These are phyloP conservation scores for Ehretia macrophylla DNA, from an alignment of 257 asterid species.

Conservation along the genomic window DNA sequence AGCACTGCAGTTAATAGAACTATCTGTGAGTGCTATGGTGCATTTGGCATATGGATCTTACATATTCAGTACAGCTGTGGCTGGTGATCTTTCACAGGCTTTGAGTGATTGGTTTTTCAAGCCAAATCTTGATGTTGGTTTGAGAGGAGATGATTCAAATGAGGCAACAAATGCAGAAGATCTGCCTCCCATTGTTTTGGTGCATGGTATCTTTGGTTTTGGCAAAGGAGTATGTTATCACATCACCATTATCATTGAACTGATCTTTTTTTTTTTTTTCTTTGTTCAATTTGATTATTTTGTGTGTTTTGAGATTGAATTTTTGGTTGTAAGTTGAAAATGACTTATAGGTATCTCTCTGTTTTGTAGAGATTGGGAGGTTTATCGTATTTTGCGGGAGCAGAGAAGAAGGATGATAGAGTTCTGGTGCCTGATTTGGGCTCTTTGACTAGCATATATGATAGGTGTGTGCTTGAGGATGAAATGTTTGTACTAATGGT, in stretches of 20 bases:
- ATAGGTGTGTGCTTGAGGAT: conserved; percentile 46
- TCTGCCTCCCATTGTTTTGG: conserved; percentile 90
- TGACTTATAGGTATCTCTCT: conserved; percentile 5
- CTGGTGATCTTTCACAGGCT: conserved; percentile 77
- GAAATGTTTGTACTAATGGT: neutral
- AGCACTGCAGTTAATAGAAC: conserved; percentile 63
- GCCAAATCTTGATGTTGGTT: conserved; percentile 45
- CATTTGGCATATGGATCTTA: conserved; percentile 87
- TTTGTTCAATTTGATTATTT: neutral
- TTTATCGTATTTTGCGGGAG: conserved; percentile 91
- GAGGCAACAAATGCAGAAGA: conserved; percentile 38
- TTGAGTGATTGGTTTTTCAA: conserved; percentile 59
- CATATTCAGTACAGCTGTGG: conserved; percentile 87
- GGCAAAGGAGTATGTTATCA: conserved; percentile 86
- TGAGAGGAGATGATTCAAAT: conserved; percentile 33
- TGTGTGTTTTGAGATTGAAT: neutral
- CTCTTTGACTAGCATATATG: conserved; percentile 75
- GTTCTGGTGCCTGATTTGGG: conserved; percentile 97
- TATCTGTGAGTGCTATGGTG: conserved; percentile 65
- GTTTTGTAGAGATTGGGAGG: conserved; percentile 77
- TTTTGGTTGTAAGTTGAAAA: neutral
- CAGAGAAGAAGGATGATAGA: conserved; percentile 95
- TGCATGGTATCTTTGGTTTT: conserved; percentile 95
- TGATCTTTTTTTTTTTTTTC: neutral
- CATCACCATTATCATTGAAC: neutral